Evolutionary conservation across 2,329 filamentous ascomycete species (phyloP).

Genomic region (Geosmithia putterillii): DNA sequence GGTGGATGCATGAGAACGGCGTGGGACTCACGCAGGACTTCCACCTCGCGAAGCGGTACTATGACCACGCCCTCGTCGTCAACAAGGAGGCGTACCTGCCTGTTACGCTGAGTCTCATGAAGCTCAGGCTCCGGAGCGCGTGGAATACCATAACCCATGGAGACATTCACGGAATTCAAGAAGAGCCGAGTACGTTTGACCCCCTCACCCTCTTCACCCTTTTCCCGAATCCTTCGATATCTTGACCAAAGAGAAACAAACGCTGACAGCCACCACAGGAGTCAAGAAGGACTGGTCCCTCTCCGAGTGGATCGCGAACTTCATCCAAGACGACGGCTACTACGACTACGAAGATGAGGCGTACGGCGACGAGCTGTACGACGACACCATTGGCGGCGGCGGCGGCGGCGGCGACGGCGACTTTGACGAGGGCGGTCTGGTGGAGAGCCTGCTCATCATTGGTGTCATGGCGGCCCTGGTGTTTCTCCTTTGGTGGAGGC

Average conservation of each 20-base stretch:
- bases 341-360: conserved; percentile 51
- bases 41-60: conserved; percentile 91
- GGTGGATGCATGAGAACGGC: conserved; percentile 99
- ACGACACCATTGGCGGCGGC: conserved; percentile 42
- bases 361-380: conserved; percentile 39
- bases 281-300: conserved; percentile 64
- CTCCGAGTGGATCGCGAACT: conserved; percentile 77
- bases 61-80: conserved; percentile 82
- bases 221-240: too few species aligned
- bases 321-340: conserved; percentile 58
- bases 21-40: conserved; percentile 89
- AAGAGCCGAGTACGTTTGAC: conserved; percentile 62
- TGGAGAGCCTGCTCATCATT: conserved; percentile 79
- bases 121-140: conserved; percentile 72
- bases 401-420: conserved; percentile 47
- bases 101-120: conserved; percentile 77
- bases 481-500: conserved; percentile 70
- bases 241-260: conserved; percentile 8
- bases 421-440: conserved; percentile 60
- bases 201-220: not conserved
- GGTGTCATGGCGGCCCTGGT: conserved; percentile 63
- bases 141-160: conserved; percentile 92
- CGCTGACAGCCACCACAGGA: conserved; percentile 28
- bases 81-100: conserved; percentile 91
- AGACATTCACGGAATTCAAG: conserved; percentile 82